Percentiles rank a stretch among this genome's conserved stretches.
Conservation (phyloP, 345 rosid species). For the Corymbia maculata region DNA sequence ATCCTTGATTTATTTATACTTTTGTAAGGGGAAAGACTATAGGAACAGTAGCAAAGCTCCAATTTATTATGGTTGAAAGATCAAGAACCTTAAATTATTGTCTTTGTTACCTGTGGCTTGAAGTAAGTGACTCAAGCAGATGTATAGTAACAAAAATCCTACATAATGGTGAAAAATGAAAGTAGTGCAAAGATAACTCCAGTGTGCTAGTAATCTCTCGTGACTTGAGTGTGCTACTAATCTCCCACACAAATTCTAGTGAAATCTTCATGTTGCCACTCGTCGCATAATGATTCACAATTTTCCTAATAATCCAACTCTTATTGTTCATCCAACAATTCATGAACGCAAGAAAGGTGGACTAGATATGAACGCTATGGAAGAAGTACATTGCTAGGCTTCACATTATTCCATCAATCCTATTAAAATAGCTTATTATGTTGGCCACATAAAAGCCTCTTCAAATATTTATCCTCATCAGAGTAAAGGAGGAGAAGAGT, state of each 20-base stretch:
- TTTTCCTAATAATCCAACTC: not conserved
- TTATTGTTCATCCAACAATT: not conserved
- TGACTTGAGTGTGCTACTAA: not conserved
- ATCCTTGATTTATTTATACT: accelerated
- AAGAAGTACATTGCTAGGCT: not conserved
- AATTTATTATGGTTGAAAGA: not conserved
- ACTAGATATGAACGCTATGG: not conserved
- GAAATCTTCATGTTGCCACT: no score
- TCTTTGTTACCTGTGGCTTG: not conserved
- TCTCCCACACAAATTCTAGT: no score
- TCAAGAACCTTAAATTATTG: not conserved
- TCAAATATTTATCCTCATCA: accelerated
- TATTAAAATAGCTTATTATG: accelerated
- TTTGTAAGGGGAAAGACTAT: not conserved
- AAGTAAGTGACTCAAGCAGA: not conserved
- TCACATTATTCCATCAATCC: not conserved
- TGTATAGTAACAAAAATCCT: no score
- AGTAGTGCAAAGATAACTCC: no score
- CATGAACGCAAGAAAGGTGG: accelerated
- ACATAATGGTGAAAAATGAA: not conserved
- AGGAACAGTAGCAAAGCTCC: not conserved
- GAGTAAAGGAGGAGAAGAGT: not conserved
- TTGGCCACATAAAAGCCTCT: not conserved
- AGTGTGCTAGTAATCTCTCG: no score
- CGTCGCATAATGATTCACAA: not conserved